A percentile compares a stretch with the other conserved stretches of the same genome.
phyloP scores from a whole-genome alignment of 2,329 filamentous ascomycete genomes.

The Exophiala sp. region DNA sequence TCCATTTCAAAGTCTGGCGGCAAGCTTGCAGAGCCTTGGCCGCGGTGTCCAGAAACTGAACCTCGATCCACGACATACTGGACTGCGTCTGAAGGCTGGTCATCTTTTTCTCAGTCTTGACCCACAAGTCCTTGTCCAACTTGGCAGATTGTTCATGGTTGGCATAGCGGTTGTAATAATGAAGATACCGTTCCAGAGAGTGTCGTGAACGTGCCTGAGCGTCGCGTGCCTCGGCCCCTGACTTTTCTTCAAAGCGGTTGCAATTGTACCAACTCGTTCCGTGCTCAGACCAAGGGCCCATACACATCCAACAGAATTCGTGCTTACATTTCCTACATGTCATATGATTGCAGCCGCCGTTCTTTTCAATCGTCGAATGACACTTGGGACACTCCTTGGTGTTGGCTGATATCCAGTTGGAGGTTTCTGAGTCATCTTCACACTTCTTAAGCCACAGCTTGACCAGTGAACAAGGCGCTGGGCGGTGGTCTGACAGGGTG shows the following conservation, averaged over 20 bases:
- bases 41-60: constrained; percentile 90
- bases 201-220: constrained; percentile 86
- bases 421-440: constrained; percentile 94
- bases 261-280: constrained; percentile 99
- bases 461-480: constrained; percentile 82
- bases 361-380: constrained; percentile 97
- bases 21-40: constrained; percentile 92
- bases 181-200: constrained; percentile 89
- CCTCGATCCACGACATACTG: constrained; percentile 98
- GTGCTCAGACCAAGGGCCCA: constrained; percentile 97
- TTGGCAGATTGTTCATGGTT: constrained; percentile 98
- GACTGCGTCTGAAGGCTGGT: constrained; percentile 87
- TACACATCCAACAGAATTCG: constrained; percentile 99
- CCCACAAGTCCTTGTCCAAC: constrained; percentile 89
- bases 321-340: constrained; percentile 93
- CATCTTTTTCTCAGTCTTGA: constrained; percentile 99
- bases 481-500: constrained; percentile 81
- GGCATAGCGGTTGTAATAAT: constrained; percentile 98
- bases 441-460: constrained; percentile 98
- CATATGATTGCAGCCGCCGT: constrained; percentile 97
- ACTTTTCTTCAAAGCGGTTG: constrained; percentile 95
- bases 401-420: constrained; percentile 98
- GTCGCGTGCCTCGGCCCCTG: constrained; percentile 79
- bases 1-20: constrained; percentile 98
- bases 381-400: constrained; percentile 98